These are phyloP conservation scores for Apophysomyces variabilis DNA, from an alignment of 371 early-diverging fungal species.

Conservation along the genomic window DNA sequence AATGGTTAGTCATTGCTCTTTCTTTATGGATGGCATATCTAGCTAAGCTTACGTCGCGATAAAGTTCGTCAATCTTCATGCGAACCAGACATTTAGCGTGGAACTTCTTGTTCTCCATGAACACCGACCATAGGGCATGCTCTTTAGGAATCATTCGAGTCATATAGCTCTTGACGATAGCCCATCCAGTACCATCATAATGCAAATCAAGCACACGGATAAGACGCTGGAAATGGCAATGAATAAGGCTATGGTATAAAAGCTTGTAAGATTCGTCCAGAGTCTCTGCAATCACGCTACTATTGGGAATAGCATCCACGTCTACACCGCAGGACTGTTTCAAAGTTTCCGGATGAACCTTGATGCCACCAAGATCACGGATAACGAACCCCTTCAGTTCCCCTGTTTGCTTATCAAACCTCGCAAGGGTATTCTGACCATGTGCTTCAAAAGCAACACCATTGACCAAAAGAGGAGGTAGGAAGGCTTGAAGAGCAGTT, in stretches of 20 bases:
- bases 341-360: conserved; percentile 63
- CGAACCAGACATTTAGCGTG: conserved; percentile 67
- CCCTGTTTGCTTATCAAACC: conserved; percentile 62
- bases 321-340: conserved; percentile 43
- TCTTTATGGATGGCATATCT: too few relatives aligned
- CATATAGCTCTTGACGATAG: conserved; percentile 57
- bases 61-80: conserved; percentile 75
- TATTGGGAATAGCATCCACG: conserved; percentile 62
- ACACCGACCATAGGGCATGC: conserved; percentile 53
- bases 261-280: conserved; percentile 64
- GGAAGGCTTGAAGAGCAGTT: conserved; percentile 61
- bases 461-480: conserved; percentile 67
- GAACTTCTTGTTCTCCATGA: conserved; percentile 46
- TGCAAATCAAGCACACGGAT: conserved; percentile 70
- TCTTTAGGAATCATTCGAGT: conserved; percentile 46
- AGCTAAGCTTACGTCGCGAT: conserved; percentile 62
- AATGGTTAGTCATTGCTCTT: too few relatives aligned
- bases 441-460: conserved; percentile 81
- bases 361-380: conserved; percentile 81
- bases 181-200: conserved; percentile 71
- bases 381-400: conserved; percentile 67
- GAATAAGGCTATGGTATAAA: conserved; percentile 74
- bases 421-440: conserved; percentile 70
- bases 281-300: conserved; percentile 57
- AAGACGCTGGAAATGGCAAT: conserved; percentile 69